Conservation (phyloP, 192 early-diverging fungal genomes). For the Endogone sp. region DNA sequence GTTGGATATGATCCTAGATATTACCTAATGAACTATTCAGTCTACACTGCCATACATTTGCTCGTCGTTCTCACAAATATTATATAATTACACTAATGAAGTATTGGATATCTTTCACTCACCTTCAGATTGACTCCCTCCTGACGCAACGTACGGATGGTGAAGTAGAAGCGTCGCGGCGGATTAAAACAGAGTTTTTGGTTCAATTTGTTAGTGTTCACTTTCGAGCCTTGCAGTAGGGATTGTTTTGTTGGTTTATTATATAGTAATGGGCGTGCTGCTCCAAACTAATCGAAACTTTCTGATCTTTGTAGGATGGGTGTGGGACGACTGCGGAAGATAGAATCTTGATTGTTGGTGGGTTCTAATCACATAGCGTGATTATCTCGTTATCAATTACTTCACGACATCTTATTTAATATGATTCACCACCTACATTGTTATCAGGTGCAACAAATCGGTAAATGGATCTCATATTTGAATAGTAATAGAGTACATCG, state of each 20-base stretch:
- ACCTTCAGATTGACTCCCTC: slow-evolving; percentile 78
- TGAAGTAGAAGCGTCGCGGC: slow-evolving; percentile 80
- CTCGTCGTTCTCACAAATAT: too few species aligned
- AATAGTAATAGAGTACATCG: too few species aligned
- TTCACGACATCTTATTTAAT: too few species aligned
- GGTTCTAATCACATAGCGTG: slow-evolving; percentile 5
- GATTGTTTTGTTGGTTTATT: not conserved
- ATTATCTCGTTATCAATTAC: too few species aligned
- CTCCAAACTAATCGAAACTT: too few species aligned
- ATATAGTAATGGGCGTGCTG: not conserved
- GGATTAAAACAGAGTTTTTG: slow-evolving; percentile 95
- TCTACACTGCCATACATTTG: too few species aligned
- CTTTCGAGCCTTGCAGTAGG: too few species aligned
- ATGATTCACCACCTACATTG: too few species aligned
- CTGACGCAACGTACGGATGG: slow-evolving; percentile 86
- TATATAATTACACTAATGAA: too few species aligned
- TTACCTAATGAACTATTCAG: too few species aligned
- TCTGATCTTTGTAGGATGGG: slow-evolving; percentile 75
- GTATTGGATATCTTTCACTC: too few species aligned
- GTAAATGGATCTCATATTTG: slow-evolving; percentile 8
- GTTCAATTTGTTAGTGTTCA: slow-evolving; percentile 54
- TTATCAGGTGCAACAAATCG: slow-evolving; percentile 51
- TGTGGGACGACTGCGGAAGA: slow-evolving; percentile 74
- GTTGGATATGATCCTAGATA: slow-evolving; percentile 1
- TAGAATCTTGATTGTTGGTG: slow-evolving; percentile 77